These are phyloP conservation scores for Serendipita vermifera DNA, from an alignment of 768 basidiomycete species.

Conservation along the genomic window DNA sequence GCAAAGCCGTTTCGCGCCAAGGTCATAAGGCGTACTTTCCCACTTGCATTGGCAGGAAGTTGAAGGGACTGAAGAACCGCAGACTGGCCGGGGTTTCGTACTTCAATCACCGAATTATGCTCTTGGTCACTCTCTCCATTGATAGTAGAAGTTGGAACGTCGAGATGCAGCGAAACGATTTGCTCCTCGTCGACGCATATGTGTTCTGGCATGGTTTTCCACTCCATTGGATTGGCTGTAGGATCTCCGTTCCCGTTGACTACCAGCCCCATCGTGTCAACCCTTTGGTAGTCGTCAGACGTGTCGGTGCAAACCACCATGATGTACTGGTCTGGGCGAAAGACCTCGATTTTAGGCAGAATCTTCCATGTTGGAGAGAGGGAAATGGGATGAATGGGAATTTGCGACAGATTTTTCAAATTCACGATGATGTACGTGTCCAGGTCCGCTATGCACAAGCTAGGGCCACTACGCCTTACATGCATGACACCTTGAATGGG, in stretches of 20 bases:
- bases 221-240: neutral
- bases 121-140: too few species aligned
- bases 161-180: neutral
- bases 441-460: neutral
- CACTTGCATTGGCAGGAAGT: neutral
- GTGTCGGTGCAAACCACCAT: neutral
- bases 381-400: conserved; percentile 1
- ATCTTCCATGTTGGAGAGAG: neutral
- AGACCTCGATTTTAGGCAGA: conserved; percentile 2
- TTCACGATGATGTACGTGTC: neutral
- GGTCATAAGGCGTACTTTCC: neutral
- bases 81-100: neutral
- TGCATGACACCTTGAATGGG: neutral
- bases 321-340: neutral
- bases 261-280: neutral
- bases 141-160: neutral
- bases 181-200: neutral
- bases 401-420: neutral
- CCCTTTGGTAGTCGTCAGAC: neutral
- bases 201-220: neutral
- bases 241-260: neutral
- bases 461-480: neutral
- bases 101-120: neutral
- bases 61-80: neutral
- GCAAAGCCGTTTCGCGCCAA: neutral